Evolutionary conservation across 305 asterid species (phyloP).

Genomic region (Fraxinus greggii): DNA sequence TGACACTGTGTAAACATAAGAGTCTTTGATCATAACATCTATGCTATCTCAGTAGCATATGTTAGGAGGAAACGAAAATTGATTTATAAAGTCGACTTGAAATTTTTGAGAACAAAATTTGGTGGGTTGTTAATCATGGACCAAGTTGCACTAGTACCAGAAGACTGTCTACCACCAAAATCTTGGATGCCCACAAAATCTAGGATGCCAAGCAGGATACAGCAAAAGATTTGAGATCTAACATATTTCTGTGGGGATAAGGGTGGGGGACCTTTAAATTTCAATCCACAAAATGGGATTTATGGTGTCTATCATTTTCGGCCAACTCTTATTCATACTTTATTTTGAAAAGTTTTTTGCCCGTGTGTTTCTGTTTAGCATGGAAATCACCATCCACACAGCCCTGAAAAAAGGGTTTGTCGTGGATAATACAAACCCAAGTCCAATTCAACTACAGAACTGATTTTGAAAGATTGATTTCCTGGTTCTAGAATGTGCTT

Average conservation of each 20-base stretch:
- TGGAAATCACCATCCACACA: constrained; percentile 36
- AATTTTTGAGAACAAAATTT: not conserved
- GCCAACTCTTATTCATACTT: not conserved
- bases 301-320: constrained; percentile 20
- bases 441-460: not conserved
- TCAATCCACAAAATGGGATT: constrained; percentile 25
- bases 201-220: constrained; percentile 18
- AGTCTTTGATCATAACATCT: not conserved
- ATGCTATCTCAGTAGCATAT: not conserved
- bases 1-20: not conserved
- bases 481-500: not conserved
- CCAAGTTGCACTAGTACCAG: not conserved
- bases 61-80: not conserved
- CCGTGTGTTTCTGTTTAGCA: constrained; percentile 26
- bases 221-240: constrained; percentile 7
- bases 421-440: constrained; percentile 21
- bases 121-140: not conserved
- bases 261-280: not conserved
- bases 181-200: constrained; percentile 19
- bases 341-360: constrained; percentile 8
- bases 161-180: not conserved
- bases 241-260: constrained; percentile 1
- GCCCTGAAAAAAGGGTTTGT: constrained; percentile 25
- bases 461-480: not conserved
- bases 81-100: not conserved